Percentiles rank a stretch among this genome's conserved stretches.
Conservation (phyloP, 2,329 filamentous ascomycete genomes). For the Penicillium brevicompactum region DNA sequence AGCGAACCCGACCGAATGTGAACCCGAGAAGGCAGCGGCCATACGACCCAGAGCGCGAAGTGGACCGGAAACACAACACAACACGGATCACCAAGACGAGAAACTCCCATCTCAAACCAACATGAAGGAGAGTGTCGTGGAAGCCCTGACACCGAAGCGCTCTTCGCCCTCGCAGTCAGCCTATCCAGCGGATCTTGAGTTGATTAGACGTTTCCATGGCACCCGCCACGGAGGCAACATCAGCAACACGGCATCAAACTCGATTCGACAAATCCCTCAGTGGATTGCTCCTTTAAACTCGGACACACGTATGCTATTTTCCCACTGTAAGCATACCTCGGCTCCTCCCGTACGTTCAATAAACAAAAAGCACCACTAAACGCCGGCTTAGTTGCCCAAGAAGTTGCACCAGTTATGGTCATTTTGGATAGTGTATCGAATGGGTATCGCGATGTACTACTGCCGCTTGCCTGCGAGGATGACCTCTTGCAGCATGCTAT, state of each 20-base stretch:
- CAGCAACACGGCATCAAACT: not conserved
- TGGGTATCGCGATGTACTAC: constrained; percentile 31
- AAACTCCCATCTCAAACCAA: not conserved
- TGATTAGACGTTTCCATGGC: not conserved
- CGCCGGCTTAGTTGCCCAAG: constrained; percentile 17
- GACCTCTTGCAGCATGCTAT: constrained; percentile 26
- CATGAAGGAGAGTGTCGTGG: not conserved
- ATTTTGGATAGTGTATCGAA: constrained; percentile 30
- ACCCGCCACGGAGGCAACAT: not conserved
- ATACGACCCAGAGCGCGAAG: not conserved
- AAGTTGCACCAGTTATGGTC: constrained; percentile 34
- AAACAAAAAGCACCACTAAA: not conserved
- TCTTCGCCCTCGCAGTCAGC: not conserved
- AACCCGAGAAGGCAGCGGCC: not conserved
- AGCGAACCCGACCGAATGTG: not conserved
- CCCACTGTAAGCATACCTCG: constrained; percentile 15
- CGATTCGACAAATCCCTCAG: not conserved
- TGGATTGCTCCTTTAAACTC: constrained; percentile 18
- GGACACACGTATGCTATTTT: constrained; percentile 15
- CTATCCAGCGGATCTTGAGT: not conserved
- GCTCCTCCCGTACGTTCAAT: not conserved
- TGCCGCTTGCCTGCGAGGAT: constrained; percentile 30
- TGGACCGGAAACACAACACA: not conserved
- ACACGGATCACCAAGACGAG: not conserved
- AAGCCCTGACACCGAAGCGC: not conserved